Evolutionary conservation across 495 filamentous ascomycete genomes (phyloP).

Genomic region (Coniosporium apollinis): DNA sequence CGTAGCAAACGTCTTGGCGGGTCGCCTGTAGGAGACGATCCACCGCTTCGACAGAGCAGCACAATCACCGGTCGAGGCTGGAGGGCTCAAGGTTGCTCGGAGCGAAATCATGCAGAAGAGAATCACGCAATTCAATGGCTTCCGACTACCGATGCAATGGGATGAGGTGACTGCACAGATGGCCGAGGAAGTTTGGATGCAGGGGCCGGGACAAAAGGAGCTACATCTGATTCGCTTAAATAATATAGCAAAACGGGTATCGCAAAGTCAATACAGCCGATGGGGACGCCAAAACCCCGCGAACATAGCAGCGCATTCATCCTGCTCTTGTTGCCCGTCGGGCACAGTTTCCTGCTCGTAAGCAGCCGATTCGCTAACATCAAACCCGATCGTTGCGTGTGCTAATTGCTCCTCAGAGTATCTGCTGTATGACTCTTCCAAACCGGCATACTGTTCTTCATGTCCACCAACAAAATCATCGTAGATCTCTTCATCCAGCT

Average conservation of each 20-base stretch:
- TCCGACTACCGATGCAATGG: too few species aligned
- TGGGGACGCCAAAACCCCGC: conserved; percentile 23
- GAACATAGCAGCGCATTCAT: conserved; percentile 4
- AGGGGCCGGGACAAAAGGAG: neutral
- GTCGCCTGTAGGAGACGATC: conserved; percentile 1
- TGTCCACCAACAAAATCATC: too few species aligned
- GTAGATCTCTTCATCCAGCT: too few species aligned
- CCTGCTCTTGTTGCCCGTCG: conserved; percentile 3
- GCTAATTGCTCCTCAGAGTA: neutral
- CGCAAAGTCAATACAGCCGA: conserved; percentile 19
- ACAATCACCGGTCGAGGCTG: neutral
- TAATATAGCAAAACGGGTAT: too few species aligned
- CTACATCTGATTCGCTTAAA: conserved; percentile 2
- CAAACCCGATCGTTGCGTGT: neutral
- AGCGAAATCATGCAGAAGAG: neutral
- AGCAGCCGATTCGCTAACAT: too few species aligned
- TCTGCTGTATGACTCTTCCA: neutral
- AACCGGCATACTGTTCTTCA: neutral
- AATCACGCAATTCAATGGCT: too few species aligned
- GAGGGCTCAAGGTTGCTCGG: neutral
- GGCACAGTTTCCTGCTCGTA: neutral
- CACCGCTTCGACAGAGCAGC: too few species aligned
- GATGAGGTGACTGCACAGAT: too few species aligned
- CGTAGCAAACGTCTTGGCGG: conserved; percentile 17
- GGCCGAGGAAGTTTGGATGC: too few species aligned